These are phyloP conservation scores for Grosmannia clavigera DNA, from an alignment of 2,329 filamentous ascomycete species.

Conservation along the genomic window DNA sequence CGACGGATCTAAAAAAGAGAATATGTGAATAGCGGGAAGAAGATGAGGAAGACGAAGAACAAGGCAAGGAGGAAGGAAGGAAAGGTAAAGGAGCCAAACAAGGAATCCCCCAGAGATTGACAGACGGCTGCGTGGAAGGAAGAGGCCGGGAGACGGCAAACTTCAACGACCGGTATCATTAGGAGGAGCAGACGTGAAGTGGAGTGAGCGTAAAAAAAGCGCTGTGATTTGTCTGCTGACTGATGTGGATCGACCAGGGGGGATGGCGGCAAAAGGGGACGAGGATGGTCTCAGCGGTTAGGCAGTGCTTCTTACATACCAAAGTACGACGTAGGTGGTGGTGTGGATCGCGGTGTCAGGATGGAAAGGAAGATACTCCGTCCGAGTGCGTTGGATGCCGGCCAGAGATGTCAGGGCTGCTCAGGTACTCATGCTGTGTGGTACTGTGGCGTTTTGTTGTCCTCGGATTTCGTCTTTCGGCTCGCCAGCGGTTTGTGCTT, in stretches of 20 bases:
- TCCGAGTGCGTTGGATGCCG: neutral
- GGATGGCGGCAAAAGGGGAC: neutral
- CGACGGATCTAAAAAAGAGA: slow-evolving; percentile 23
- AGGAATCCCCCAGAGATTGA: slow-evolving; percentile 65
- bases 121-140: slow-evolving; percentile 75
- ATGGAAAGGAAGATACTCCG: neutral
- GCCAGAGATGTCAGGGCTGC: neutral
- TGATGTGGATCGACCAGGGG: neutral
- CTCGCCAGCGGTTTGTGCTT: neutral
- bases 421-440: neutral
- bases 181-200: neutral
- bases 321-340: neutral
- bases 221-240: neutral
- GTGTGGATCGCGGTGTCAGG: neutral
- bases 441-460: neutral
- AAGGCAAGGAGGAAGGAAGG: neutral
- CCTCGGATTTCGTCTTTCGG: no score
- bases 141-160: slow-evolving; percentile 65
- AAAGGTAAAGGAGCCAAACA: slow-evolving; percentile 37
- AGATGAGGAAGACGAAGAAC: neutral
- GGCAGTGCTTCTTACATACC: neutral
- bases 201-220: neutral
- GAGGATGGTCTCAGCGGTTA: slow-evolving; percentile 1
- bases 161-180: slow-evolving; percentile 41
- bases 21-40: neutral